Conservation (phyloP, 176 grass and related monocot species). For the Poa pratensis region DNA sequence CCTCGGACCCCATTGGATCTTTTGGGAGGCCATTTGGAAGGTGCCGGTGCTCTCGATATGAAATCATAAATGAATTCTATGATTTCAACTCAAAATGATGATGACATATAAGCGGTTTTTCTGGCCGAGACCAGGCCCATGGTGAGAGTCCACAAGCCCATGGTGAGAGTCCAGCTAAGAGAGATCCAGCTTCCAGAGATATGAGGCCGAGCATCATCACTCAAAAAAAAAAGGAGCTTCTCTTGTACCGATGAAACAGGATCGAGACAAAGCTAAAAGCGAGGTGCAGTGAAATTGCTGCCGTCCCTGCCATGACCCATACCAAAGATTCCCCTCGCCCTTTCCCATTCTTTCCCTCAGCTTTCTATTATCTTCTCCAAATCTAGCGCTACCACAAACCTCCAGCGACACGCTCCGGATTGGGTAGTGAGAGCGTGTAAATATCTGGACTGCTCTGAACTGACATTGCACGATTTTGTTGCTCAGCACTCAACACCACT, state of each 20-base stretch:
- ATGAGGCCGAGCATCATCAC: no score
- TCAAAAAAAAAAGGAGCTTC: background rate
- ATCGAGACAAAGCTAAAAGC: background rate
- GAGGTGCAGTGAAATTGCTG: conserved; percentile 1
- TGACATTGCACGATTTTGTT: conserved; percentile 34
- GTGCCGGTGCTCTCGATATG: no score
- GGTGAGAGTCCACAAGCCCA: no score
- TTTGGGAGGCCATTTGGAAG: no score
- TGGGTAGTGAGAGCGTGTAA: background rate
- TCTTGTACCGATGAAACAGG: background rate
- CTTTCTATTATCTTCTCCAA: background rate
- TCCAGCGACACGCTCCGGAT: background rate
- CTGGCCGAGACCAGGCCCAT: no score
- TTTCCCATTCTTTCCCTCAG: background rate
- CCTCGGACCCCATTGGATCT: no score
- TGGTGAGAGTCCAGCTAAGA: no score
- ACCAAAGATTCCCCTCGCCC: conserved; percentile 16
- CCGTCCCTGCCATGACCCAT: background rate
- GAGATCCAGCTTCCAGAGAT: no score
- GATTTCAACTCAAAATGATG: no score
- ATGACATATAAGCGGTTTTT: no score
- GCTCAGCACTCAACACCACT: background rate
- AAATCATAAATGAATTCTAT: no score
- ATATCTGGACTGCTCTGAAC: conserved; percentile 33
- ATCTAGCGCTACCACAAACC: background rate